phyloP scores from a whole-genome alignment of 1,284 basidiomycete species.

The Schizophyllum amplum region DNA sequence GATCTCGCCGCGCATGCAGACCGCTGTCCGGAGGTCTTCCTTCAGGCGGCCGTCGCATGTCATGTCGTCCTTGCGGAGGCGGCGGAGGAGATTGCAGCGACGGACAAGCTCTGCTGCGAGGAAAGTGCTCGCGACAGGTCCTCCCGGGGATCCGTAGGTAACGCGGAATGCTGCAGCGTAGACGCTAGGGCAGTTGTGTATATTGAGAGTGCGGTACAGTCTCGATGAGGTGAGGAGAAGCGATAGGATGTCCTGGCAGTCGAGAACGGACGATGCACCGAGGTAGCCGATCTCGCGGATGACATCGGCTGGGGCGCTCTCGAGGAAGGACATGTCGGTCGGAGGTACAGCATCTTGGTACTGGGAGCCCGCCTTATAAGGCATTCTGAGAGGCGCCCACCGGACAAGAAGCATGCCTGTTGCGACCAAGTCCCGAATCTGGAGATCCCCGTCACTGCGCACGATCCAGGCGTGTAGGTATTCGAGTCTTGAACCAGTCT shows the following conservation, averaged over 20 bases:
- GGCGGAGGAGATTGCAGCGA: constrained; percentile 35
- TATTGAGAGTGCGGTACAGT: constrained; percentile 35
- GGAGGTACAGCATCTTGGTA: no score
- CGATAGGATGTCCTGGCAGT: constrained; percentile 27
- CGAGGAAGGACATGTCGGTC: constrained; percentile 34
- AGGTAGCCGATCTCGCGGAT: constrained; percentile 44
- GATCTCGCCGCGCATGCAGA: constrained; percentile 45
- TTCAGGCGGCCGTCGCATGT: constrained; percentile 13
- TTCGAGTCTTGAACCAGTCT: no score
- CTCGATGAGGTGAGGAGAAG: constrained; percentile 35
- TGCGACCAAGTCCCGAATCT: no score
- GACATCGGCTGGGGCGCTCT: constrained; percentile 39
- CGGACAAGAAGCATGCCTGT: no score
- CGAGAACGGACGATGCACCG: constrained; percentile 25
- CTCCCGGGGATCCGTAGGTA: constrained; percentile 43
- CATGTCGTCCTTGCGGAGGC: constrained; percentile 30
- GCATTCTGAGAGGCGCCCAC: no score
- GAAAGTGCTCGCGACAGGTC: constrained; percentile 34
- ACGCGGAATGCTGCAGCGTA: constrained; percentile 53
- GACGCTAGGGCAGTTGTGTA: constrained; percentile 41
- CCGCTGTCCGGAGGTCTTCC: constrained; percentile 41
- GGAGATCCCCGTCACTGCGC: no score
- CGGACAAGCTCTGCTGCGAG: constrained; percentile 37
- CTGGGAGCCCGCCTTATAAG: no score
- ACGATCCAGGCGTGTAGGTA: no score